These are phyloP conservation scores for Lachancea cidri DNA, from an alignment of 805 yeast genomes.

Conservation along the genomic window DNA sequence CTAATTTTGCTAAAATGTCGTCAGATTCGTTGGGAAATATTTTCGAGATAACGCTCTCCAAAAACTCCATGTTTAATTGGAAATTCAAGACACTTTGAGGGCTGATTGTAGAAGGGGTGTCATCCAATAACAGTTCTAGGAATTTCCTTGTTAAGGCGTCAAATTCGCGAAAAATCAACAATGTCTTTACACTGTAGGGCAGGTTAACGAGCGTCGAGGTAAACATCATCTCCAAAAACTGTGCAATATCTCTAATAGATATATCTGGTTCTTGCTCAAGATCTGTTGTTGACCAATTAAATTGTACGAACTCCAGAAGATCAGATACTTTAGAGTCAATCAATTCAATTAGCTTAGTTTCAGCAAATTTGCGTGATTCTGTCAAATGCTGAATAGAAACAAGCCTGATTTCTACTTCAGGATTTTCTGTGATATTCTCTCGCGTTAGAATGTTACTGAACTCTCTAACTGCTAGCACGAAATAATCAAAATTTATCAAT, in stretches of 20 bases:
- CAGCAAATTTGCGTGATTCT: constrained; percentile 63
- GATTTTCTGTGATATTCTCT: constrained; percentile 33
- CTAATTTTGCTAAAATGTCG: constrained; percentile 11
- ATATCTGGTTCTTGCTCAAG: constrained; percentile 59
- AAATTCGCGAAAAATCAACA: constrained; percentile 80
- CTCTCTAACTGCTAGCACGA: constrained; percentile 67
- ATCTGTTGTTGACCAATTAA: constrained; percentile 66
- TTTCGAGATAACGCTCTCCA: constrained; percentile 48
- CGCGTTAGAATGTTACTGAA: constrained; percentile 42
- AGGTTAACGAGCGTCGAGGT: constrained; percentile 76
- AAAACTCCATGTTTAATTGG: constrained; percentile 69
- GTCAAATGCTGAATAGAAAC: constrained; percentile 52
- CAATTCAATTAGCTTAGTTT: constrained; percentile 71
- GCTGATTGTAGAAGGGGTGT: constrained; percentile 49
- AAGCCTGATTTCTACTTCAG: constrained; percentile 40
- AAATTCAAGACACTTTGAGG: constrained; percentile 64
- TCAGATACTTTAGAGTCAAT: constrained; percentile 77
- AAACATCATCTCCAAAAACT: constrained; percentile 79
- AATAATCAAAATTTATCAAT: constrained; percentile 81
- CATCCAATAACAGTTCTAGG: constrained; percentile 50
- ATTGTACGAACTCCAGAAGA: constrained; percentile 77
- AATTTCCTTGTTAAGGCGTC: constrained; percentile 77
- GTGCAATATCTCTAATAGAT: constrained; percentile 77
- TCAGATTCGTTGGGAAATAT: constrained; percentile 30
- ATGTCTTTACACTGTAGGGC: constrained; percentile 70